phyloP scores from a whole-genome alignment of 2,329 filamentous ascomycete genomes.

The Penicillium sp. region DNA sequence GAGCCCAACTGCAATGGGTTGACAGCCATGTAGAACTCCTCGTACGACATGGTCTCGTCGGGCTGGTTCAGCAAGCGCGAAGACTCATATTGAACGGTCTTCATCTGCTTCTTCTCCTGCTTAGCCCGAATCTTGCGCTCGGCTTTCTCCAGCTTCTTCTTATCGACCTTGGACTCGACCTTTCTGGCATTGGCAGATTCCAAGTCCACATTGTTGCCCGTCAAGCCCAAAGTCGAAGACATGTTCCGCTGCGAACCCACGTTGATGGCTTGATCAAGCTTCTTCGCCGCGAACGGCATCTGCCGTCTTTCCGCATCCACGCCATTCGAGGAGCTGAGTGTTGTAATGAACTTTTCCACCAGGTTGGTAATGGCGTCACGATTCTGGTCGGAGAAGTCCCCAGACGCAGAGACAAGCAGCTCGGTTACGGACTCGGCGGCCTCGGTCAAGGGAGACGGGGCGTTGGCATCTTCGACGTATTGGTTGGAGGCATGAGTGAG shows the following conservation, averaged over 20 bases:
- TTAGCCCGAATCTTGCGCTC: constrained; percentile 97
- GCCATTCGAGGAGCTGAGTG: constrained; percentile 75
- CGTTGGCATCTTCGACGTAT: constrained; percentile 72
- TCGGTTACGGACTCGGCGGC: constrained; percentile 85
- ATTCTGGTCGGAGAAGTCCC: constrained; percentile 72
- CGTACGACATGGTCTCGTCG: constrained; percentile 86
- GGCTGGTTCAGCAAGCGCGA: constrained; percentile 84
- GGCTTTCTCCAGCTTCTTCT: constrained; percentile 98
- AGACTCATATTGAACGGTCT: constrained; percentile 97
- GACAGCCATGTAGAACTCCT: constrained; percentile 99
- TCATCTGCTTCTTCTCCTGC: constrained; percentile 97
- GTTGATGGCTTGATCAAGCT: constrained; percentile 92
- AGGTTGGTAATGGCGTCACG: constrained; percentile 79
- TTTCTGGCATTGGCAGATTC: constrained; percentile 92
- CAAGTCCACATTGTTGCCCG: constrained; percentile 82
- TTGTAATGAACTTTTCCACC: constrained; percentile 86
- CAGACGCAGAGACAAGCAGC: constrained; percentile 90
- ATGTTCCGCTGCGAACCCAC: constrained; percentile 94
- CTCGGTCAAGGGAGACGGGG: constrained; percentile 77
- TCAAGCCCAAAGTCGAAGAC: constrained; percentile 89
- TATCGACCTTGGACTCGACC: constrained; percentile 95
- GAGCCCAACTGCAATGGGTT: constrained; percentile 89
- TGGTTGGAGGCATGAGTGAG: constrained; percentile 88
- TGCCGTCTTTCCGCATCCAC: constrained; percentile 67
- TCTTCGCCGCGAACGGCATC: constrained; percentile 76